Evolutionary conservation across 2,329 filamentous ascomycete species (phyloP).

Genomic region (Colletotrichum spinosum): DNA sequence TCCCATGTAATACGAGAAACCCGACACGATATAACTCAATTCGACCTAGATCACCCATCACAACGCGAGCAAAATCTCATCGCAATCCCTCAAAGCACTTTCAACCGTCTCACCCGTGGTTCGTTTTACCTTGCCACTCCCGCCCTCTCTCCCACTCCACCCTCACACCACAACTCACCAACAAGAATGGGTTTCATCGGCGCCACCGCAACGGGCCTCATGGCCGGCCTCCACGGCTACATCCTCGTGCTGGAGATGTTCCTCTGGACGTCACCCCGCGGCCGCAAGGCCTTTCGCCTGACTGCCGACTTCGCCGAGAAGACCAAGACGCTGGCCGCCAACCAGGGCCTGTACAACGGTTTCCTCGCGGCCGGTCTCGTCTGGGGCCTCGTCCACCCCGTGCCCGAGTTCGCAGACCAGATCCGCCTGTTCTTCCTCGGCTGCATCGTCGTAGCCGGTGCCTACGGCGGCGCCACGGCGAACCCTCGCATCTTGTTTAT

Average conservation of each 20-base stretch:
- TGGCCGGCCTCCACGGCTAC: constrained; percentile 59
- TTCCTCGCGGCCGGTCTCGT: constrained; percentile 61
- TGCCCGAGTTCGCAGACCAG: constrained; percentile 53
- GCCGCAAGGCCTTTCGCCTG: constrained; percentile 57
- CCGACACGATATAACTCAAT: neutral
- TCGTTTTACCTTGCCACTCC: too few relatives aligned
- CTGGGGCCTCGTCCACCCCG: constrained; percentile 61
- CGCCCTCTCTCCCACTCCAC: neutral
- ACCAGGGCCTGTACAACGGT: constrained; percentile 66
- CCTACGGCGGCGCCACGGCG: constrained; percentile 57
- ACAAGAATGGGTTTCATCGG: constrained; percentile 49
- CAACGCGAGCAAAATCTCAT: neutral
- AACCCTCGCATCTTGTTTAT: constrained; percentile 55
- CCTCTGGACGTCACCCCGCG: constrained; percentile 60
- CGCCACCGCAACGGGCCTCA: constrained; percentile 48
- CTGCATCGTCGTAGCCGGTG: constrained; percentile 57
- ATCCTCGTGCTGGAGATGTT: constrained; percentile 63
- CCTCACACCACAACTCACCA: neutral
- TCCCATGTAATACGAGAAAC: neutral
- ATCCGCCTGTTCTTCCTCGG: constrained; percentile 61
- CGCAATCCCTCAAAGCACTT: neutral
- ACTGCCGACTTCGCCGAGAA: constrained; percentile 57
- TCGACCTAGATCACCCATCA: neutral
- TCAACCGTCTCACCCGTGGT: neutral
- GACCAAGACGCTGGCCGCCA: constrained; percentile 58